Conservation (phyloP, 2,329 filamentous ascomycete species). For the Stenocarpella maydis region DNA sequence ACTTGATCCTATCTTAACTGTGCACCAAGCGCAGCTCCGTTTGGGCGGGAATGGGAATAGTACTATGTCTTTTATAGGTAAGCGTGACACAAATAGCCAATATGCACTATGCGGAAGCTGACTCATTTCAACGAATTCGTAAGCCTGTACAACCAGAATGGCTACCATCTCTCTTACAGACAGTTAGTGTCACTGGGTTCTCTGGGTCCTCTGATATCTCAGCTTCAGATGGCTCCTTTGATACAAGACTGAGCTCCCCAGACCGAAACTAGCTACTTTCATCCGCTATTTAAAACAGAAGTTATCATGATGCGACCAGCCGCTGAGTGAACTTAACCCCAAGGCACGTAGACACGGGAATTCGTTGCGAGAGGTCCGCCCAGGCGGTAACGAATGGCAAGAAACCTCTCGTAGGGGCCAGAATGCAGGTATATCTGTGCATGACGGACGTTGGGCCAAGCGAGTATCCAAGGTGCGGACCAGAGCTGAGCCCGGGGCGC, state of each 20-base stretch:
- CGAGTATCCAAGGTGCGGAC: neutral
- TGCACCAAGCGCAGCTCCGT: no score
- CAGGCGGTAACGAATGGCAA: neutral
- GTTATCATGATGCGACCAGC: neutral
- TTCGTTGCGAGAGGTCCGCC: neutral
- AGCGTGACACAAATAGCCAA: no score
- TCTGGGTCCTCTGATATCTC: neutral
- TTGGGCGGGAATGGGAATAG: no score
- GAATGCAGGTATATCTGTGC: neutral
- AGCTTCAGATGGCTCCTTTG: no score
- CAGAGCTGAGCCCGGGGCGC: neutral
- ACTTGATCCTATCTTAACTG: no score
- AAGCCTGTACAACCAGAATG: no score
- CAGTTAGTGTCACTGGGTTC: no score
- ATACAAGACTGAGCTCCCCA: neutral
- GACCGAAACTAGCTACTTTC: neutral
- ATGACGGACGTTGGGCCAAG: neutral
- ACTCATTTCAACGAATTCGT: no score
- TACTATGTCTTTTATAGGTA: no score
- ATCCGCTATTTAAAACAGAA: neutral
- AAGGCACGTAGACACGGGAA: neutral
- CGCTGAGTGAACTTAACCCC: neutral
- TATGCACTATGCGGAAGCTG: no score
- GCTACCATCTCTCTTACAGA: no score
- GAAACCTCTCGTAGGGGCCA: neutral